A percentile compares a stretch with the other conserved stretches of the same genome.
Conservation (phyloP, 2,329 filamentous ascomycete species). For the Rachicladosporium sp. region DNA sequence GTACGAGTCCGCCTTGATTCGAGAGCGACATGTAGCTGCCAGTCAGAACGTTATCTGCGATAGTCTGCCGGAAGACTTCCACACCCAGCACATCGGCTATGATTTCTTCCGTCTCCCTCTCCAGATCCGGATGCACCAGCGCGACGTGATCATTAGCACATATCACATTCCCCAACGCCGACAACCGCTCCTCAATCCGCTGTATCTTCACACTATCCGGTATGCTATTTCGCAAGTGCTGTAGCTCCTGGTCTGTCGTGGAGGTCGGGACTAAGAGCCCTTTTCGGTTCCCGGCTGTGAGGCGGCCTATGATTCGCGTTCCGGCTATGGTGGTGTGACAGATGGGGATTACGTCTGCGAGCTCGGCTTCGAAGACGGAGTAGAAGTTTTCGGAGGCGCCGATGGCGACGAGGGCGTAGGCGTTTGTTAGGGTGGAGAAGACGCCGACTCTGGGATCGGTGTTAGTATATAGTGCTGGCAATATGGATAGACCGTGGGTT, state of each 20-base stretch:
- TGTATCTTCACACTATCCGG: constrained; percentile 89
- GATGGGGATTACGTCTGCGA: constrained; percentile 94
- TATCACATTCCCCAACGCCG: constrained; percentile 92
- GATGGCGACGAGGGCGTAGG: constrained; percentile 85
- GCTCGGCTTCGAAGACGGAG: constrained; percentile 93
- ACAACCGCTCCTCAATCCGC: constrained; percentile 92
- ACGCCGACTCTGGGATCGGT: constrained; percentile 70
- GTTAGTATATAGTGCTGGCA: background rate
- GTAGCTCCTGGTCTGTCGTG: constrained; percentile 94
- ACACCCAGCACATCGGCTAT: constrained; percentile 87
- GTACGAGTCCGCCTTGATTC: constrained; percentile 92
- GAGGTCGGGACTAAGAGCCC: constrained; percentile 91
- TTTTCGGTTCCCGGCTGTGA: constrained; percentile 94
- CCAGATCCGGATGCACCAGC: constrained; percentile 87
- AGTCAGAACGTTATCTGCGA: constrained; percentile 92
- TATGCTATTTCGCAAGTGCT: constrained; percentile 89
- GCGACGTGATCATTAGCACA: constrained; percentile 95
- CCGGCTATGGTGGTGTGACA: constrained; percentile 94
- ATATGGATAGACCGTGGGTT: too few species aligned
- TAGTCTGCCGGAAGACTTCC: constrained; percentile 85
- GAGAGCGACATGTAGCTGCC: constrained; percentile 93
- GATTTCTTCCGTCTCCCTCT: constrained; percentile 97
- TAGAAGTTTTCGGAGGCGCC: constrained; percentile 99
- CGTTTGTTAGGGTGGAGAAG: constrained; percentile 93
- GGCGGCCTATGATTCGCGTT: constrained; percentile 85